phyloP scores from a whole-genome alignment of 2,329 filamentous ascomycete species.

The Nothomitra cinnamomea region DNA sequence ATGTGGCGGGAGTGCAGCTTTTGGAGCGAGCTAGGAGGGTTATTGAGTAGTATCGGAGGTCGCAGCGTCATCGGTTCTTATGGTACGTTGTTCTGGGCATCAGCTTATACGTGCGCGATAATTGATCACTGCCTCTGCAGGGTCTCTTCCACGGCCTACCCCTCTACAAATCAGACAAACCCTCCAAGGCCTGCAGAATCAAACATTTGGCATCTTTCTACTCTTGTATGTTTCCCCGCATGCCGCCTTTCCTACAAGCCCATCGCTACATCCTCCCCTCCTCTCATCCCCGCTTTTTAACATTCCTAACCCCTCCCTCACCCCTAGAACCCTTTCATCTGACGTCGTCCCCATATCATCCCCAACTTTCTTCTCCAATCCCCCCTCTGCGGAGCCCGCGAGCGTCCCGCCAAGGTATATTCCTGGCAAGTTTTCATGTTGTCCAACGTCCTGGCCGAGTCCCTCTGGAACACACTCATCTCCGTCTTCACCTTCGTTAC shows the following conservation, averaged over 20 bases:
- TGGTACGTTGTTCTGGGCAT: slow-evolving; percentile 44
- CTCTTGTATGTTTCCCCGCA: no score
- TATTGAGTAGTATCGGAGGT: slow-evolving; percentile 48
- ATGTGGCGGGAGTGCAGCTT: slow-evolving; percentile 29
- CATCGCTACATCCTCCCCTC: slow-evolving; percentile 24
- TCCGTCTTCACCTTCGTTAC: slow-evolving; percentile 29
- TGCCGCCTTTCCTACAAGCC: slow-evolving; percentile 26
- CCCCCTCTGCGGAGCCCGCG: slow-evolving; percentile 48
- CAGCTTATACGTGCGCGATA: slow-evolving; percentile 26
- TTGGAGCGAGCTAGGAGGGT: slow-evolving; percentile 36
- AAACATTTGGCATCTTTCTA: slow-evolving; percentile 34
- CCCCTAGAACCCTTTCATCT: slow-evolving; percentile 15
- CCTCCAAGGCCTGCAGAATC: slow-evolving; percentile 27
- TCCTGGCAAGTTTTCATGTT: slow-evolving; percentile 55
- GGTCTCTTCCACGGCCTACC: slow-evolving; percentile 22
- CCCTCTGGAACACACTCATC: slow-evolving; percentile 50
- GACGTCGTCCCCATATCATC: slow-evolving; percentile 30
- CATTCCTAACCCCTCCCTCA: slow-evolving; percentile 16
- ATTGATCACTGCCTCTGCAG: not conserved
- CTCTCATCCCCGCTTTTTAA: no score
- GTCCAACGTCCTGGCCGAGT: slow-evolving; percentile 47
- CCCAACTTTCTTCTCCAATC: slow-evolving; percentile 41
- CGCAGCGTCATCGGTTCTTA: slow-evolving; percentile 38
- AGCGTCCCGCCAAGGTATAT: slow-evolving; percentile 66
- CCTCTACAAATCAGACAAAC: slow-evolving; percentile 24